Conservation (phyloP, 768 basidiomycete species). For the Naganishia randhawae region DNA sequence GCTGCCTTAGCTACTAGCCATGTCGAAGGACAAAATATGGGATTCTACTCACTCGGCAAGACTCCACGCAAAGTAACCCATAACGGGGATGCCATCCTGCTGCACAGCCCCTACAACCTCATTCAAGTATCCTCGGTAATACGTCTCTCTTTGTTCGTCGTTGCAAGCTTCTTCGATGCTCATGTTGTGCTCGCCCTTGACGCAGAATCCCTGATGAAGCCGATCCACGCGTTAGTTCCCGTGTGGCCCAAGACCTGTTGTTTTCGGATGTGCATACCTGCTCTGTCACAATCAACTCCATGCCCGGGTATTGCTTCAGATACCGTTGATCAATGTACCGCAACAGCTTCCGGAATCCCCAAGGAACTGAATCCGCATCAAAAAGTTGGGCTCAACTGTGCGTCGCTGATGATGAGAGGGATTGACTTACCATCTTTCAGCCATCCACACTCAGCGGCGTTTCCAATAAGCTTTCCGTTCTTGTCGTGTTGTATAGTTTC, state of each 20-base stretch:
- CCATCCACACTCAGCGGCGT: neutral
- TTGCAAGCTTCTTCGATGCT: slow-evolving; percentile 25
- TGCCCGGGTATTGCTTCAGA: neutral
- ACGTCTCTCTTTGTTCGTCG: slow-evolving; percentile 25
- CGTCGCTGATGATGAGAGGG: neutral
- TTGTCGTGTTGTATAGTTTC: slow-evolving; percentile 8
- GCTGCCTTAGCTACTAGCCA: neutral
- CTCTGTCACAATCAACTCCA: slow-evolving; percentile 31
- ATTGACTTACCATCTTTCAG: slow-evolving; percentile 2
- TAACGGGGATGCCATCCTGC: slow-evolving; percentile 21
- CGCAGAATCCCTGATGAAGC: slow-evolving; percentile 23
- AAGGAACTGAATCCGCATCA: slow-evolving; percentile 20
- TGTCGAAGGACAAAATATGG: neutral
- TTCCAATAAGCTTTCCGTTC: slow-evolving; percentile 15
- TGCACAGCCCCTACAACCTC: slow-evolving; percentile 26
- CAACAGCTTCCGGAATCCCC: slow-evolving; percentile 34
- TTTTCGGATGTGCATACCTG: slow-evolving; percentile 1
- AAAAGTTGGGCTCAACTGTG: neutral
- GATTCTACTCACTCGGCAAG: slow-evolving; percentile 23
- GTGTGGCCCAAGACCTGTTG: no score
- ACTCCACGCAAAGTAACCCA: slow-evolving; percentile 33
- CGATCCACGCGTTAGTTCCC: neutral
- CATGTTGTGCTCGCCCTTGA: slow-evolving; percentile 26
- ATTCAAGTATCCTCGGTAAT: slow-evolving; percentile 32
- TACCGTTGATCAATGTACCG: slow-evolving; percentile 28